phyloP scores from a whole-genome alignment of 139 green algal genomes.

The Picochlorum sp. region DNA sequence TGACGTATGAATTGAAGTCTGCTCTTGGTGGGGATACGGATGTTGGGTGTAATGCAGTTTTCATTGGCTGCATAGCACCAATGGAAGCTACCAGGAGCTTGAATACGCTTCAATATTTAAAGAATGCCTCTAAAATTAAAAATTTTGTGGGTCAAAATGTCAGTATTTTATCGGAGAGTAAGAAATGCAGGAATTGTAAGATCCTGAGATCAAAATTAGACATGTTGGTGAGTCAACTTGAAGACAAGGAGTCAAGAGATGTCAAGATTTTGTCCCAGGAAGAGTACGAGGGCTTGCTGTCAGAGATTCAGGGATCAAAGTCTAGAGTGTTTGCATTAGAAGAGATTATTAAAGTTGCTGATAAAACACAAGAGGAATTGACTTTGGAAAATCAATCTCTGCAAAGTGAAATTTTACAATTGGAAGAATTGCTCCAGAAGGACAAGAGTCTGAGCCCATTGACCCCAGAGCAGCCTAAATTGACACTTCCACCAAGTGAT shows the following conservation, averaged over 20 bases:
- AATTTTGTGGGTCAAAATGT: conserved; percentile 8
- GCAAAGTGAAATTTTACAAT: background rate
- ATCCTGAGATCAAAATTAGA: background rate
- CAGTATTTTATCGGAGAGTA: background rate
- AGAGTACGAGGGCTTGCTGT: background rate
- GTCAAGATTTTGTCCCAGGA: background rate
- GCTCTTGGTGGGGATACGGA: conserved; percentile 8
- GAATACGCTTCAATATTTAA: conserved; percentile 11
- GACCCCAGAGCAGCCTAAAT: too few relatives aligned
- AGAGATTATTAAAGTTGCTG: background rate
- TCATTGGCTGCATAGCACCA: conserved; percentile 13
- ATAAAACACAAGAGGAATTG: background rate
- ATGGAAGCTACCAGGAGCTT: background rate
- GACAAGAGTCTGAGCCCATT: background rate
- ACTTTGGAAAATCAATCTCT: background rate
- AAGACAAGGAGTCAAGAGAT: background rate
- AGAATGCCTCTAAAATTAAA: conserved; percentile 2
- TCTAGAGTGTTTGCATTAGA: background rate
- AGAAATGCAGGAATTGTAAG: background rate
- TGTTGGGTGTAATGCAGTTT: conserved; percentile 17
- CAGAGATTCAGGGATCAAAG: background rate
- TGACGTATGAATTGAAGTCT: conserved; percentile 11
- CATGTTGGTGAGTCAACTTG: background rate
- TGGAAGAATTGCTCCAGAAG: background rate
- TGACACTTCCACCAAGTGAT: too few relatives aligned